Evolutionary conservation across 495 filamentous ascomycete genomes (phyloP), one percentile per base, ranked within the genome.

Genomic region (Aspergillus panamensis): DNA sequence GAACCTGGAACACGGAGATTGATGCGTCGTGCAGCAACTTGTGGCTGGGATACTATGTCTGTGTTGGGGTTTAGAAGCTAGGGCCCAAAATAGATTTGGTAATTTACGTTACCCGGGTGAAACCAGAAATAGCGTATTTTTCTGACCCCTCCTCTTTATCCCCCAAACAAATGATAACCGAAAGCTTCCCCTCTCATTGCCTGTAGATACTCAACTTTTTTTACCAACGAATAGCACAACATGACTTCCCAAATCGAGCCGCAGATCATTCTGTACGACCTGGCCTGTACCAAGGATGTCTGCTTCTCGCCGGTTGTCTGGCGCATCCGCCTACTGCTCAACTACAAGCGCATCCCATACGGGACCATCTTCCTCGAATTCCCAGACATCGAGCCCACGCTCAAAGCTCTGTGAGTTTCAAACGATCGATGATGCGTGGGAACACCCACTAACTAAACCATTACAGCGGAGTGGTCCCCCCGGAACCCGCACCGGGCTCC

Each of bases 281-380:
- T 76, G 51, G 72, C 74, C 53, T 71, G 67, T 60, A 69, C 58
- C 53, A 71, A 75, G 63, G 64, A 66, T 33, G 53, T 65, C 56
- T 73, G 73, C 57, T 74, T 75, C 61, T 76, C 73, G 44, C 74
- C 74, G 10, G 62, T 61, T 43, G 72, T 72, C 48, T 77, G 72
- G 71, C 71, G 73, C 40, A 74, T 76, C 54, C 73, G 72, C 60
- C 59, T 77, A 14, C 72, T 77, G 65, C 72, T 76, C 25, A 76
- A 76, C 56, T 75, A 74, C 53, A 76, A 76, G 51, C 57, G 59
- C 32, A 71, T 76, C 29, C 64, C 69, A 30, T 75, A 77, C 58
- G 61, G 40, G 32, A 72, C 69, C 14, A 53, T 73, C 33, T 77
- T 74, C 55, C 69, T 77, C 57, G 73, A 75, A 53, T 72, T 77